Evolutionary conservation across 768 basidiomycete genomes (phyloP), one percentile per base, ranked within the genome.

Genomic region (Piloderma croceum): DNA sequence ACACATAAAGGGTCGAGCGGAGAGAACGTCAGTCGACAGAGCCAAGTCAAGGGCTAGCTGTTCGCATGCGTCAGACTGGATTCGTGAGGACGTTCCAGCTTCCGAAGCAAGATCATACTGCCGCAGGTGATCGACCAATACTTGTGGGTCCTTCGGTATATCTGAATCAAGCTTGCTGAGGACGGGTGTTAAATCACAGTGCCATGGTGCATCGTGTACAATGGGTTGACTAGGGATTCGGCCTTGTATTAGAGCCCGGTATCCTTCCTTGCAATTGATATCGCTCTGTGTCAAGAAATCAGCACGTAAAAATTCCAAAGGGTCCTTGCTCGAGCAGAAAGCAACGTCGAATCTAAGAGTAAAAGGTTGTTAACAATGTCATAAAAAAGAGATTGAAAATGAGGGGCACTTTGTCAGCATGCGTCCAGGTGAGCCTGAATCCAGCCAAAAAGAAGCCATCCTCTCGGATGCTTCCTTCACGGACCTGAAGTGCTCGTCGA

Each of bases 41-140:
- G 65, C 59, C 23, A 89, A 63, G 56, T 90, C 85, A 27, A 83
- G 48, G 17, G 73, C 68, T 3, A 90, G 55, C 50, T 82, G 74
- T 42, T 83, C 74, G 19, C 74, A 69, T 3, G 81, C 76, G 35
- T 72, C 68, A 7, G 58, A 59, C 54, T 85, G 77, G 45, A 68
- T 65, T 41, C 64, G 67, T 7, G 69, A 46, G 7, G 73, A 73
- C 31, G 56, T 38, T 1, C 66, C 60, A 17, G 58, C 49, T 38
- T 64, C 62, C 5, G 59, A 46, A 6, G 50, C 49, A 7, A 82
- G 57, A 48, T 77, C 67, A 52, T 73, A 73, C 31, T 50, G 54
- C 23, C 58, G 57, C 31, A 83, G 55, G 34, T 54, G 49, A 20
- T 75, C 67, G 7, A 61, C 43, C 15, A 69, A 56, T 27, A 57